Percentiles rank a stretch among this genome's conserved stretches.
These are phyloP conservation scores for Didymosphaeria variabile DNA, from an alignment of 2,329 filamentous ascomycete genomes.

Conservation along the genomic window DNA sequence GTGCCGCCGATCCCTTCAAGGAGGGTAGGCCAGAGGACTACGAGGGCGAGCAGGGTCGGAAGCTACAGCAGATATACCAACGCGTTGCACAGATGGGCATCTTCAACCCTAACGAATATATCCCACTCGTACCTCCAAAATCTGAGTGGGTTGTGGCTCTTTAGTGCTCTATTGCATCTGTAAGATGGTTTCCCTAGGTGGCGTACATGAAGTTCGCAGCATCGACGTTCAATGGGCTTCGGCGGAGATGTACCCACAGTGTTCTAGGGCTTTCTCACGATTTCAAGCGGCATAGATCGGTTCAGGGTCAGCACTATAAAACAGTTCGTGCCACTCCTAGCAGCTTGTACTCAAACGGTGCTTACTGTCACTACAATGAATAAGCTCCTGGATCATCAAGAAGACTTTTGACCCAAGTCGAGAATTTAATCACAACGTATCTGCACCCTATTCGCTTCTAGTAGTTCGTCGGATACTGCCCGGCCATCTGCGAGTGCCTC, in stretches of 20 bases:
- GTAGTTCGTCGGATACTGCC: slow-evolving; percentile 20
- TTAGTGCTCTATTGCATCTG: background rate
- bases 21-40: slow-evolving; percentile 68
- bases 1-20: slow-evolving; percentile 59
- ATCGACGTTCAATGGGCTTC: background rate
- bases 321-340: background rate
- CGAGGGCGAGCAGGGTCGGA: slow-evolving; percentile 62
- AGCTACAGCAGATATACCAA: slow-evolving; percentile 68
- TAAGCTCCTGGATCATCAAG: too few relatives aligned
- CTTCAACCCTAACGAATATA: slow-evolving; percentile 73
- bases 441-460: background rate
- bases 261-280: too few relatives aligned
- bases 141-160: slow-evolving; percentile 69
- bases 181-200: background rate
- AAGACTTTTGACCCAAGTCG: background rate
- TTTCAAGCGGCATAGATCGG: too few relatives aligned
- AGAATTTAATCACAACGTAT: background rate
- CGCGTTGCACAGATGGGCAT: slow-evolving; percentile 70
- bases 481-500: slow-evolving; percentile 20
- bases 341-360: too few relatives aligned
- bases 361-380: too few relatives aligned
- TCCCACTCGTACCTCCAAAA: slow-evolving; percentile 81
- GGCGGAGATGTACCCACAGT: background rate
- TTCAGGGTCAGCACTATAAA: background rate
- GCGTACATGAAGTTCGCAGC: background rate